phyloP scores from a whole-genome alignment of 768 basidiomycete species.

The Lyophyllum decastes region DNA sequence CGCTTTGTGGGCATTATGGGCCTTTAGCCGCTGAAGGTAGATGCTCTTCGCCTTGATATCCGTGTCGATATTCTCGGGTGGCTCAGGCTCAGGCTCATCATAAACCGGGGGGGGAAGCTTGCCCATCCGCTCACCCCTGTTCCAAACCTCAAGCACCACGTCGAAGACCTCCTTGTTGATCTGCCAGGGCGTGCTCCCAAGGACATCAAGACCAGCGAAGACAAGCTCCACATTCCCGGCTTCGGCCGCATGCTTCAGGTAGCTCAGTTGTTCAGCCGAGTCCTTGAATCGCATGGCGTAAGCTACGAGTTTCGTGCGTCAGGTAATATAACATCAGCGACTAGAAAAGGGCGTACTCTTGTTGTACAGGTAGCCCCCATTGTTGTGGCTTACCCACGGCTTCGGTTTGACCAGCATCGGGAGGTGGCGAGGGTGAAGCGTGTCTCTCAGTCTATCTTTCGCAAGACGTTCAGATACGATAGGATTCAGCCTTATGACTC shows the following conservation, averaged over 20 bases:
- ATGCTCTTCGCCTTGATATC: slow-evolving; percentile 57
- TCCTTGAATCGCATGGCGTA: slow-evolving; percentile 93
- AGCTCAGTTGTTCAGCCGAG: slow-evolving; percentile 76
- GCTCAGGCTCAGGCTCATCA: slow-evolving; percentile 65
- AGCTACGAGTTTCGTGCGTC: slow-evolving; percentile 36
- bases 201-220: slow-evolving; percentile 86
- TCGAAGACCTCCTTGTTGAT: slow-evolving; percentile 82
- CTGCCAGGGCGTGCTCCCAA: slow-evolving; percentile 88
- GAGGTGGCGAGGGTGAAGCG: slow-evolving; percentile 89
- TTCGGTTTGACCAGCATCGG: slow-evolving; percentile 94
- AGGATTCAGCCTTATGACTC: slow-evolving; percentile 85
- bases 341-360: slow-evolving; percentile 50
- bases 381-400: slow-evolving; percentile 76
- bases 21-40: slow-evolving; percentile 57
- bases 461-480: slow-evolving; percentile 77
- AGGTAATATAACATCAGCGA: neutral
- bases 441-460: slow-evolving; percentile 65
- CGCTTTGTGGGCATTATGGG: slow-evolving; percentile 58
- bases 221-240: slow-evolving; percentile 81
- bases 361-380: slow-evolving; percentile 85
- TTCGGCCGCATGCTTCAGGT: slow-evolving; percentile 73
- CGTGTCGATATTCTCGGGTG: slow-evolving; percentile 41
- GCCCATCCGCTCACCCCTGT: slow-evolving; percentile 76
- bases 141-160: slow-evolving; percentile 81
- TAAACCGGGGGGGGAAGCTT: slow-evolving; percentile 80